phyloP scores from a whole-genome alignment of 2,329 filamentous ascomycete genomes.

The Phialophora macrospora region DNA sequence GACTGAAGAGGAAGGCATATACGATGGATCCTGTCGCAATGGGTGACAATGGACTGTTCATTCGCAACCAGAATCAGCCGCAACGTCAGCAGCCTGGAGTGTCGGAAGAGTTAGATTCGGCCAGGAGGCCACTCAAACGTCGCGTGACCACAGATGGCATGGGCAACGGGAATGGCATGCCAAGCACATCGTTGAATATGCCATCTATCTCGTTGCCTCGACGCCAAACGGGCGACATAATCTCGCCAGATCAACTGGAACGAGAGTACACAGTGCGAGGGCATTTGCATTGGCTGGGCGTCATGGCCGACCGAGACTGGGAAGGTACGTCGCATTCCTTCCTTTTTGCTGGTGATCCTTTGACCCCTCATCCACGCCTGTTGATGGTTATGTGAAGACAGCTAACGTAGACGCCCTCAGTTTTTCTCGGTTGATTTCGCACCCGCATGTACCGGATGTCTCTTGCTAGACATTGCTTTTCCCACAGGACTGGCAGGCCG shows the following conservation, averaged over 20 bases:
- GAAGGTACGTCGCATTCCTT: slow-evolving; percentile 58
- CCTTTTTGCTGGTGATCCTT: slow-evolving; percentile 7
- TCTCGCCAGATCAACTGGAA: slow-evolving; percentile 48
- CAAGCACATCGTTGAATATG: slow-evolving; percentile 4
- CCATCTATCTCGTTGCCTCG: slow-evolving; percentile 16
- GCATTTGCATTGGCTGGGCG: slow-evolving; percentile 69
- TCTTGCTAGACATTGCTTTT: slow-evolving; percentile 17
- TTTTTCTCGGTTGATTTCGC: slow-evolving; percentile 48
- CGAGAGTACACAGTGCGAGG: slow-evolving; percentile 69
- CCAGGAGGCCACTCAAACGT: slow-evolving; percentile 22
- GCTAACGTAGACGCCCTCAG: slow-evolving; percentile 37
- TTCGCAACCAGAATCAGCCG: slow-evolving; percentile 4
- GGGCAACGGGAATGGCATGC: slow-evolving; percentile 4
- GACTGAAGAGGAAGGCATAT: slow-evolving; percentile 30
- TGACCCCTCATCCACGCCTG: background rate
- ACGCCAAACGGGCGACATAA: slow-evolving; percentile 44
- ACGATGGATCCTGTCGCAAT: slow-evolving; percentile 11
- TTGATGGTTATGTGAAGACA: background rate
- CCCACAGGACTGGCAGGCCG: slow-evolving; percentile 10
- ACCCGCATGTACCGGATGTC: slow-evolving; percentile 4
- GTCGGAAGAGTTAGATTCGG: slow-evolving; percentile 14
- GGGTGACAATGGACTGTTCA: slow-evolving; percentile 17
- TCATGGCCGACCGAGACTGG: slow-evolving; percentile 76
- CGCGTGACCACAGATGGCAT: slow-evolving; percentile 21
- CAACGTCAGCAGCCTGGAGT: slow-evolving; percentile 6